phyloP scores from a whole-genome alignment of 1,284 basidiomycete species.

The Cyathus olla region DNA sequence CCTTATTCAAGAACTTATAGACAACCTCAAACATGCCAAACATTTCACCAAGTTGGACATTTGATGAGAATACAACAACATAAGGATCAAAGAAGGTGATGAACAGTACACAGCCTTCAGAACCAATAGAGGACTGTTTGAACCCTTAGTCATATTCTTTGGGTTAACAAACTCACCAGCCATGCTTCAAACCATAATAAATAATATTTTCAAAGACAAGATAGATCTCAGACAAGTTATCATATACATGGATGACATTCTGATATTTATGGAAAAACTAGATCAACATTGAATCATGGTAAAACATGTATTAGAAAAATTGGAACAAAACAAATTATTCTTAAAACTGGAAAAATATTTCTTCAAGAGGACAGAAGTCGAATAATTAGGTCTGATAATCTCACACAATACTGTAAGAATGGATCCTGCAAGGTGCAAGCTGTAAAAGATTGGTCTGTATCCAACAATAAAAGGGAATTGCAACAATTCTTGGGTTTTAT shows the following conservation, averaged over 20 bases:
- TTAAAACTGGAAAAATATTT: slow-evolving; percentile 38
- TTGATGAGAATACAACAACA: no score
- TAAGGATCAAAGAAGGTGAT: no score
- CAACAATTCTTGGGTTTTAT: slow-evolving; percentile 31
- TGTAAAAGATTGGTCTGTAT: no score
- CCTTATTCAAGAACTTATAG: no score
- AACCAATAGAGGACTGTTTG: no score
- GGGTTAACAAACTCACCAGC: no score
- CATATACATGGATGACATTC: slow-evolving; percentile 45
- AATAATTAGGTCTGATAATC: slow-evolving; percentile 41
- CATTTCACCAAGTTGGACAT: no score
- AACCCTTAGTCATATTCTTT: no score
- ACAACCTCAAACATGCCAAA: no score
- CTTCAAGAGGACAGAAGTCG: slow-evolving; percentile 29
- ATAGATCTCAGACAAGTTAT: slow-evolving; percentile 36
- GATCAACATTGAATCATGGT: slow-evolving; percentile 1
- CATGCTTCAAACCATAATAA: no score
- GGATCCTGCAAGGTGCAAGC: slow-evolving; percentile 21
- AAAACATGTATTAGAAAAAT: slow-evolving; percentile 6
- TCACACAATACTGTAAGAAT: slow-evolving; percentile 26
- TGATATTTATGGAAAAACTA: slow-evolving; percentile 31
- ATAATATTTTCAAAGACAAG: no score
- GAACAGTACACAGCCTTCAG: no score
- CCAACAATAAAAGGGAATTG: background rate
- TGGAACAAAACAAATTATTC: slow-evolving; percentile 24